Evolutionary conservation across 768 basidiomycete genomes (phyloP).

Genomic region (Mycena amicta): DNA sequence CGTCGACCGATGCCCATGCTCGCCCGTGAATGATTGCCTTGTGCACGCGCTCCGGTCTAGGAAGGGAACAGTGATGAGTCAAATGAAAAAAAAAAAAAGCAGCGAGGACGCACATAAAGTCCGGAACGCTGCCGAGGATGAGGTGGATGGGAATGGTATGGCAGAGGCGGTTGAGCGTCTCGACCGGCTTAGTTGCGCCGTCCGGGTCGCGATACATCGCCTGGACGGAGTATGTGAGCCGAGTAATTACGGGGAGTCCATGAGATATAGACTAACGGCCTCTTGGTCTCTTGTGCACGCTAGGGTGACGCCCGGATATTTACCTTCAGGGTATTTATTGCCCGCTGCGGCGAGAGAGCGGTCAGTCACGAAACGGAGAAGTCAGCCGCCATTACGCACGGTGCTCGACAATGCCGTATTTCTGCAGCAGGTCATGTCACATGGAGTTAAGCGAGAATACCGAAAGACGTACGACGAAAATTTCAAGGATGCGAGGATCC

Average conservation of each 20-base stretch:
- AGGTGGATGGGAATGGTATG: slow-evolving; percentile 51
- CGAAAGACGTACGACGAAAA: slow-evolving; percentile 51
- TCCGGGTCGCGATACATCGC: slow-evolving; percentile 65
- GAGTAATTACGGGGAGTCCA: neutral
- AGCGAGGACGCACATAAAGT: slow-evolving; percentile 48
- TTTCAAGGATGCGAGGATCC: slow-evolving; percentile 54
- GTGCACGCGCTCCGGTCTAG: slow-evolving; percentile 40
- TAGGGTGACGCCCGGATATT: slow-evolving; percentile 48
- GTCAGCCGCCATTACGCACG: slow-evolving; percentile 35
- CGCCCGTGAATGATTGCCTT: slow-evolving; percentile 36
- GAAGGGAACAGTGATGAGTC: too few species aligned
- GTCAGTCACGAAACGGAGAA: too few species aligned
- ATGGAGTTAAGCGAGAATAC: neutral
- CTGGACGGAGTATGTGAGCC: slow-evolving; percentile 33
- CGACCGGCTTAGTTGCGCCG: slow-evolving; percentile 56
- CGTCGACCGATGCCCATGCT: slow-evolving; percentile 36
- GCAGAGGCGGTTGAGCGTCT: slow-evolving; percentile 45
- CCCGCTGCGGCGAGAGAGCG: slow-evolving; percentile 11
- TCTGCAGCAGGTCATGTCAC: slow-evolving; percentile 32
- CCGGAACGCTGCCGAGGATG: slow-evolving; percentile 51
- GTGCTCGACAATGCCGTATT: slow-evolving; percentile 46
- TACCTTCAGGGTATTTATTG: slow-evolving; percentile 23
- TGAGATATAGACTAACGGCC: slow-evolving; percentile 41
- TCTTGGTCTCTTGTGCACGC: slow-evolving; percentile 68
- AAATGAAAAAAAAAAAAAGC: neutral